Evolutionary conservation across 202 grass and related monocot species (phyloP), one percentile per base, ranked within the genome.

Genomic region (Panicum virgatum): DNA sequence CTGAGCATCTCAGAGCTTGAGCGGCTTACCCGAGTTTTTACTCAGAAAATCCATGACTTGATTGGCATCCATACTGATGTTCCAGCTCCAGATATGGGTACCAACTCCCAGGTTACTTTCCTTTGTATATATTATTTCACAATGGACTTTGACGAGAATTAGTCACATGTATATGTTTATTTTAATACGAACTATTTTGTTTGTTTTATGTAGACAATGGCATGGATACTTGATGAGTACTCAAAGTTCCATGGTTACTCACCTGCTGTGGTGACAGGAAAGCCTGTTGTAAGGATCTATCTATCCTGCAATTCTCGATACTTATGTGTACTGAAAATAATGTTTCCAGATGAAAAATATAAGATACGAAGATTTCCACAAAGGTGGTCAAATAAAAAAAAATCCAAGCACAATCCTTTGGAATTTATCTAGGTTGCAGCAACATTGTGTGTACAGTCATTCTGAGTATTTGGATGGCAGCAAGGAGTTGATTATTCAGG

Each of bases 181-280:
- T 32, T 69, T 77, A 57, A 62, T 61, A 27, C 43, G 40, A 6
- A 1, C 34, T 43, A 12, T 82, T 62, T 79, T 76, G 22, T 66
- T 72, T 91, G 15, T 90, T 75, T 40, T 39, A 50, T 57, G 38
- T 50, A 96, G 96, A 99, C 96, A 73, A 99, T 99, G 96, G 89
- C 93, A 45, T 99, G 96, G 96, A 96, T 99, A 77, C 87, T 99
- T 54, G 96, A 99, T 29, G 96, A 99, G 39, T 99, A 99, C 78
- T 99, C 96, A 40, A 99, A 99, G 50, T 99, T 99, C 60, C 96
- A 99, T 86, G 95, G 96, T 46, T 92, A 96, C 78, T 99, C 96
- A 57, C 96, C 96, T 83, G 96, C 96, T 72, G 93, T 99, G 72
- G 96, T 99, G 58, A 99, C 96, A 61, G 96, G 96, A 89, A 99